Evolutionary conservation across 306 rosid genomes (phyloP), one percentile per base, ranked within the genome.

Genomic region (Gastrolobium villosum): DNA sequence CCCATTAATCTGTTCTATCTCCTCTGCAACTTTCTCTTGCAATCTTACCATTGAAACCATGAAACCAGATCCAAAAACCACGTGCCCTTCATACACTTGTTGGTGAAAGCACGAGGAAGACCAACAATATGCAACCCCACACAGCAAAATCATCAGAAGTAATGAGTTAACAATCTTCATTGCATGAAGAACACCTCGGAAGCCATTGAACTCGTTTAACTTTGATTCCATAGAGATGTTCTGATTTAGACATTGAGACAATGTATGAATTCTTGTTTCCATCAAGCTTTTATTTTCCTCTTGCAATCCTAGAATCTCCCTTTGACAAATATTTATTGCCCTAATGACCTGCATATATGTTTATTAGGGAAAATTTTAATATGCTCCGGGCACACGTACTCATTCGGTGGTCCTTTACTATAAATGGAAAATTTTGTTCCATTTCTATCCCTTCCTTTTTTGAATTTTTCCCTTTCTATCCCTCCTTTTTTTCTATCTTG

Each of bases 151-250:
- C 85, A 84, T 81, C 54, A 91, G 53, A 26, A 91, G 90, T 75
- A 91, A 76, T 3, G 96, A 88, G 36, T 84, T 88, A 5, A 87
- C 85, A 34, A 63, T 88, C 84, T 83, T 87, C 88, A 88, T 83
- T 77, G 91, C 93, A 11, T 83, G 82, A 50, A 91, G 89, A 48
- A 84, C 91, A 4, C 96, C 96, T 36, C 93, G 36, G 54, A 91
- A 91, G 10, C 96, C 96, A 35, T 83, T 87, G 81, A 87, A 91
- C 10, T 88, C 91, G 28, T 87, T 91, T 52, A 82, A 49, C 79
- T 85, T 91, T 2, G 93, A 91, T 63, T 76, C 86, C 55, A 65
- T 66, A 0, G 83, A 74, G 14, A 80, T 49, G 70, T 41, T 79
- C 56, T 70, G 78, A 4, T 82, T 82, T 9, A 79, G 74, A 61